Evolutionary conservation across 148 eudicot species (phyloP).

Genomic region (Diospyros kaki): DNA sequence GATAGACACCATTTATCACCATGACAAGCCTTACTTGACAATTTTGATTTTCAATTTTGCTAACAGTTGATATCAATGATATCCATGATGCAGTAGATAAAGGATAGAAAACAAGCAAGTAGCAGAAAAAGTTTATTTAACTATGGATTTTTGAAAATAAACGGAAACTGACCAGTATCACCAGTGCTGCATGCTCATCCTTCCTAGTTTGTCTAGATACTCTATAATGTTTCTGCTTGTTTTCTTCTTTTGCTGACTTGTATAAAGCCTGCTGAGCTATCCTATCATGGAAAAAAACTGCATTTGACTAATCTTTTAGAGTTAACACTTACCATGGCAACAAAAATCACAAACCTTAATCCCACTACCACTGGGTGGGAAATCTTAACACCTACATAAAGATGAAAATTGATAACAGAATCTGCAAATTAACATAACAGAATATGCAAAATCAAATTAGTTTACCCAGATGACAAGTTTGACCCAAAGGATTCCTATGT

Average conservation of each 20-base stretch:
- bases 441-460: not conserved
- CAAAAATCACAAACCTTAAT: too few relatives aligned
- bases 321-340: not conserved
- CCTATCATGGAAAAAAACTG: slow-evolving; percentile 36
- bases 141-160: not conserved
- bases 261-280: slow-evolving; percentile 42
- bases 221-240: slow-evolving; percentile 24
- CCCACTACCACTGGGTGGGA: too few relatives aligned
- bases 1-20: not conserved
- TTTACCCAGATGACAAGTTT: not conserved
- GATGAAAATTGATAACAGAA: not conserved
- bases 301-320: slow-evolving; percentile 4
- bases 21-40: slow-evolving; percentile 1
- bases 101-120: not conserved
- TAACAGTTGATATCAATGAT: not conserved
- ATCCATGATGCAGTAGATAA: not conserved
- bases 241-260: slow-evolving; percentile 30
- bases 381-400: not conserved
- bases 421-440: not conserved
- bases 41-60: not conserved
- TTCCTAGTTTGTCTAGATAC: slow-evolving; percentile 25
- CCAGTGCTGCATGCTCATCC: slow-evolving; percentile 39
- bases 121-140: not conserved
- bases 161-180: slow-evolving; percentile 57
- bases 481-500: not conserved